Base-by-base conservation (phyloP, 1,284 basidiomycete species). In the Marasmius tenuissimus region DNA sequence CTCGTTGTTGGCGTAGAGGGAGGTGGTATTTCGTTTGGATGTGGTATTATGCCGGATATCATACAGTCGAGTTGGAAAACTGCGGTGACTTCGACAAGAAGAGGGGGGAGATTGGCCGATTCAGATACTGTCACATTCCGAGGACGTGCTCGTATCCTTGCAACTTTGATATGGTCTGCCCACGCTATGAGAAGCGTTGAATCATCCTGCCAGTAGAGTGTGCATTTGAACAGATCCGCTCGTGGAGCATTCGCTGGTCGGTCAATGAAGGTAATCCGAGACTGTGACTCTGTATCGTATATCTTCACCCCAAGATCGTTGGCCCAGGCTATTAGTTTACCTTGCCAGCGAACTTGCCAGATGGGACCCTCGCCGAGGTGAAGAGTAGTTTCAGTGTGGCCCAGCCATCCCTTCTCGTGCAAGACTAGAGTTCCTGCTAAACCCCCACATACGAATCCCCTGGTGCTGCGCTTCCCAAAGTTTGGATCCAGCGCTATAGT, bases 361-460 rank as follows among this genome's bases (percentile, higher is more conserved):
- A 99, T 93, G 0, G 97, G 94, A 1, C 97, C 97, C 75, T 99
- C 97, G 3, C 92, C 93, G 22, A 85, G 83, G 70, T 97, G 93
- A 22, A 99, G 75, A 5, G 92, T 75, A 0, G 91, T 92, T 74
- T 98, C 96, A 69, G 93, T 96, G 71, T 98, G 93, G 0, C 97
- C 96, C 3, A 98, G 79, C 96, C 97, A 98, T 9, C 96, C 93
- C 74, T 98, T 98, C 77, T 99, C 97, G 66, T 93, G 87, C 65
- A 97, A 72, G 12, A 94, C 81, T 33, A 99, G 80, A 42, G 85
- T 88, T 4, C 97, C 97, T 0, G 93, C 91, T 85, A 98, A 86
- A 4, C 97, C 97, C 48, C 97, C 97, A 61, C 92, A 96, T 4
- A 98, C 92, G 68, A 98, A 92, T 0, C 92, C 87, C n/a, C 95